Percentiles rank a stretch among this genome's conserved stretches.
These are phyloP conservation scores for Nectriaceae sp. DNA, from an alignment of 2,329 filamentous ascomycete species.

Conservation along the genomic window DNA sequence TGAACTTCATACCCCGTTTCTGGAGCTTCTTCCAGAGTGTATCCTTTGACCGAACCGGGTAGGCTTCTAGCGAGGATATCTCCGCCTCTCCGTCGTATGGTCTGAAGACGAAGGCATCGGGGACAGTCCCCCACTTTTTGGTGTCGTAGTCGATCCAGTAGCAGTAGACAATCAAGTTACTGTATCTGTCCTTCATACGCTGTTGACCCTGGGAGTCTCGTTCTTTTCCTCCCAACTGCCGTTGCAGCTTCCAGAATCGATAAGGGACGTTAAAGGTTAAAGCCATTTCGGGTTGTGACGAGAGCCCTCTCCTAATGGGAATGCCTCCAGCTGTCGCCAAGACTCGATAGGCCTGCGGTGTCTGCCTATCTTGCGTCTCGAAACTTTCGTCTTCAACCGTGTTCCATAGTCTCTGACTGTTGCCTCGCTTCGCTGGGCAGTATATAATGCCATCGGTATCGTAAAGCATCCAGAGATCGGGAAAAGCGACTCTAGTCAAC, in stretches of 20 bases:
- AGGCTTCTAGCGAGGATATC: background rate
- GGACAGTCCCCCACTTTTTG: background rate
- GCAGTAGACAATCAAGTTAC: background rate
- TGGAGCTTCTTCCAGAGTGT: background rate
- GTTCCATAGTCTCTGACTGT: background rate
- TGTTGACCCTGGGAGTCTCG: background rate
- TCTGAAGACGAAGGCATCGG: background rate
- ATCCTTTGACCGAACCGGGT: background rate
- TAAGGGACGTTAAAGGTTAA: background rate
- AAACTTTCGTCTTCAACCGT: background rate
- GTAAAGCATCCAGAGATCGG: slow-evolving; percentile 5
- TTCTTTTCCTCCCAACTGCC: background rate
- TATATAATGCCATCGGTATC: background rate
- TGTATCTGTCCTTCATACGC: background rate
- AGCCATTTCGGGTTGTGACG: background rate
- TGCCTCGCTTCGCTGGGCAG: background rate
- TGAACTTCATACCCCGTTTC: slow-evolving; percentile 1
- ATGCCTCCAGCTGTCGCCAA: background rate
- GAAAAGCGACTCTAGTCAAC: background rate
- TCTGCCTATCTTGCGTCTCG: background rate
- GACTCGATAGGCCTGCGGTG: background rate
- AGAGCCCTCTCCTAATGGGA: background rate
- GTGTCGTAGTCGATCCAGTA: background rate
- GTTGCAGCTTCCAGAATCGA: background rate
- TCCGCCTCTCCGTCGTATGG: slow-evolving; percentile 2